Base-by-base conservation (phyloP, 441 rosid species). In the Mallotus japonicus region DNA sequence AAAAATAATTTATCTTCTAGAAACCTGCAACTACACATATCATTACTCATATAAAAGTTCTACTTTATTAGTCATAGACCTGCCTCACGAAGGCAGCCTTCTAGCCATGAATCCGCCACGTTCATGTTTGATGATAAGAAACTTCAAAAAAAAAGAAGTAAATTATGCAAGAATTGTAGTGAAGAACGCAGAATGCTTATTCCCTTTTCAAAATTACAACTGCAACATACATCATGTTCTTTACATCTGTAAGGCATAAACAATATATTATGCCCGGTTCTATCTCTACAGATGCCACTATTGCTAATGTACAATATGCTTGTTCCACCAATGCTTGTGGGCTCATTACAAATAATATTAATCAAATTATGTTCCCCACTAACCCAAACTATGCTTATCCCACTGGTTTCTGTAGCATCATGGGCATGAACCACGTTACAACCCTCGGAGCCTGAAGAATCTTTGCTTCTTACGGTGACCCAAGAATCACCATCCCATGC, bases 401-500 rank as follows among this genome's bases (percentile, higher is more conserved):
- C 78, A 60, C 73, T 71, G 14, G 22, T 55, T 8, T 0, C 53
- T 15, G 65, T 19, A 59, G 55, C n/a, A 20, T 40, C 66, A 22
- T 62, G 61, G 3, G 13, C 72, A 63, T 15, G 19, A 51, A 10
- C 44, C 8, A 54, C 9, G 15, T 20, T 3, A 14, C 24, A 12
- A 14, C 73, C 68, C 8, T 65, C 60, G 49, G 13, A 42, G 32
- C 65, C 65, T 73, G 24, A 34, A 24, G 56, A n/a, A 62, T 44
- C 63, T 46, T 71, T 72, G 74, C 79, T 73, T 77, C 97, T 86
- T 53, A 91, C 91, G 1, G 87, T 84, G 44, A 83, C 54, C 97
- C 97, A 93, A 65, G 62, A 78, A 24, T 71, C 88, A n/a, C 70
- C 88, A 74, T 85, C 90, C 81, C 67, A 70, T 70, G 75, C 75